Base-by-base conservation (phyloP, 495 filamentous ascomycete species). In the Trichoderma parareesei region DNA sequence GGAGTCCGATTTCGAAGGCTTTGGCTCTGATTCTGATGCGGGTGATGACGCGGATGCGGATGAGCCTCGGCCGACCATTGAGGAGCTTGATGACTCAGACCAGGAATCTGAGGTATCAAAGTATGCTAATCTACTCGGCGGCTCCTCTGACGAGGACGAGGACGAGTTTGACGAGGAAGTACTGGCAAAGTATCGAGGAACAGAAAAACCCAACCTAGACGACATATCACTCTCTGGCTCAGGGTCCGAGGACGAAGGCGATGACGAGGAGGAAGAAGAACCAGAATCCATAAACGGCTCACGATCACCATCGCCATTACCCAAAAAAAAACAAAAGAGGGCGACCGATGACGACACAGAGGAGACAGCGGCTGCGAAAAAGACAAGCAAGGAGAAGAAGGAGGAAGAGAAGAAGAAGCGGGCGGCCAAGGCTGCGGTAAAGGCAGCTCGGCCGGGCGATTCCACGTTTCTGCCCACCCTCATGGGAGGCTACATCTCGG, bases 401-500 rank as follows among this genome's bases (percentile, higher is more conserved):
- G 69, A 73, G 65, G 63, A 64, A n/a, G 60, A 57, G 40, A 68
- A 62, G 61, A 68, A 64, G 40, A 71, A 55, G 57, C 61, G 63
- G 10, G 42, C 38, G 8, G 46, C 57, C 57, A 63, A 60, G 65
- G 75, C 64, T 72, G 71, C 65, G 27, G 65, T 62, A 65, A 70
- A 65, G 53, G 6, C 60, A 46, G 67, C n/a, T 55, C 72, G 74
- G n/a, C 68, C 73, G 10, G 70, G 76, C 18, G 82, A 78, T 63
- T 87, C 87, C 8, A 88, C 85, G 2, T 97, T 97, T 80, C 82
- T 98, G 4, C 95, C 94, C 2, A 88, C 90, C 6, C 82, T 98
- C 3, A 89, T 93, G 82, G 89, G 88, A 18, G 93, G 92, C 57
- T 98, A 98, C 78, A 88, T 89, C 75, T 97, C 93, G 18, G 94